Base-by-base conservation (phyloP, 73 alveolate genomes). In the Durusdinium trenchii region DNA sequence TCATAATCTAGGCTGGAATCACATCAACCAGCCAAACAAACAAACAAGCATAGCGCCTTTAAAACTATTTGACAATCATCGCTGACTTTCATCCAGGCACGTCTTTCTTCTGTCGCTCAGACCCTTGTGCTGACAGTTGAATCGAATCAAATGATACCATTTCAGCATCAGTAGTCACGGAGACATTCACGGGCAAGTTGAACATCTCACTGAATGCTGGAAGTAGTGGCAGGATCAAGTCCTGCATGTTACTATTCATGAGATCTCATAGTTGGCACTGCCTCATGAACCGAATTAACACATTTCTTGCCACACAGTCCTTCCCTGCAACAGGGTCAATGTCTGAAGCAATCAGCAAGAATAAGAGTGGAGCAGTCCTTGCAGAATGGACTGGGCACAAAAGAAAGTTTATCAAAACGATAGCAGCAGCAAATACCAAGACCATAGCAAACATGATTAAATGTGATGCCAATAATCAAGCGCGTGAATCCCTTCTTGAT, bases 171-270 rank as follows among this genome's bases (percentile, higher is more conserved):
- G 18, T 71, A 51, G 43, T 36, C 52, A 71, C 9, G 3, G 84
- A 6, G 26, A 71, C 38, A 51, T 5, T n/a, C 28, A 26, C 84
- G 10, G 84, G 84, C 10, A 71, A 38, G 84, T n/a, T 71, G 84
- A 71, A 71, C 84, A 71, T 71, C 52, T 71, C 84, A 71, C 43
- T 71, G 84, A 71, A 71, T 10, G 84, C 84, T 71, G 84, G 84
- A 3, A 71, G 51, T 26, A 71, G 28, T 6, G 84, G 84, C 12
- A 71, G 84, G 10, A 71, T 71, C 84, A 73, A 14, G 42, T 73
- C 54, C 84, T 71, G 85, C n/a, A 12, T 7, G n/a, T 38, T 38
- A 3, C n/a, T 16, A 1, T 30, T 26, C 45, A n/a, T n/a, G n/a
- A n/a, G n/a, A n/a, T n/a, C n/a, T n/a, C n/a, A n/a, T n/a, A n/a